A percentile compares a stretch with the other conserved stretches of the same genome.
Evolutionary conservation across 2,329 filamentous ascomycete species (phyloP).

Genomic region (Colletotrichum echinochloae): DNA sequence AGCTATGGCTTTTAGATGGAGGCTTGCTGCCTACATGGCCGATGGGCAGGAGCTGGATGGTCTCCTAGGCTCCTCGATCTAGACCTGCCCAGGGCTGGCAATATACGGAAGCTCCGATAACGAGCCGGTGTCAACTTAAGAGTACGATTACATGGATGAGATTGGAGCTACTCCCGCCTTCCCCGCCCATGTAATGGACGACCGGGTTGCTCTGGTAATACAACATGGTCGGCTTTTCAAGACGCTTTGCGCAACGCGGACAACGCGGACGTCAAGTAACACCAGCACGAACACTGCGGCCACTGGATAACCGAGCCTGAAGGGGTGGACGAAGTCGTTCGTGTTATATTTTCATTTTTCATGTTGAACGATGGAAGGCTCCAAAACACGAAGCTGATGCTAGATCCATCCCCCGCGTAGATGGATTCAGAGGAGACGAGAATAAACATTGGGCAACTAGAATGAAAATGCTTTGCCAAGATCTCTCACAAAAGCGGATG

Average conservation of each 20-base stretch:
- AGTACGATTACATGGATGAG: neutral
- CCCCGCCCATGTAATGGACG: conserved; percentile 47
- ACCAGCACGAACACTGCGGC: conserved; percentile 46
- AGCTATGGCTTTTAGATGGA: conserved; percentile 50
- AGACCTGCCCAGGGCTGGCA: conserved; percentile 33
- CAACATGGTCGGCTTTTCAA: conserved; percentile 44
- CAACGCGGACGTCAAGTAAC: conserved; percentile 43
- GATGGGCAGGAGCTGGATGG: conserved; percentile 42
- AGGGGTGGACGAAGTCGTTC: conserved; percentile 44
- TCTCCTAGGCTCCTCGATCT: conserved; percentile 47
- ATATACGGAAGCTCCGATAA: no score
- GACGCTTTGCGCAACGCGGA: conserved; percentile 37
- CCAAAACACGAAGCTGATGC: neutral
- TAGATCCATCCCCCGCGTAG: no score
- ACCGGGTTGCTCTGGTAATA: conserved; percentile 46
- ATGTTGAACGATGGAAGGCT: neutral
- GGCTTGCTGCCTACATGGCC: conserved; percentile 41
- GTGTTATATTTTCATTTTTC: no score
- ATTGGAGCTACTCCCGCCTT: conserved; percentile 43
- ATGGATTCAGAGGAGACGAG: no score
- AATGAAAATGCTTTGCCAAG: neutral
- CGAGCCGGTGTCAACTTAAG: neutral
- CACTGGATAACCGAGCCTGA: conserved; percentile 47
- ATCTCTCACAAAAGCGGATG: neutral
- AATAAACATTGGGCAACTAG: neutral